phyloP scores from a whole-genome alignment of 495 filamentous ascomycete species.

The Rhizodiscina lignyota region DNA sequence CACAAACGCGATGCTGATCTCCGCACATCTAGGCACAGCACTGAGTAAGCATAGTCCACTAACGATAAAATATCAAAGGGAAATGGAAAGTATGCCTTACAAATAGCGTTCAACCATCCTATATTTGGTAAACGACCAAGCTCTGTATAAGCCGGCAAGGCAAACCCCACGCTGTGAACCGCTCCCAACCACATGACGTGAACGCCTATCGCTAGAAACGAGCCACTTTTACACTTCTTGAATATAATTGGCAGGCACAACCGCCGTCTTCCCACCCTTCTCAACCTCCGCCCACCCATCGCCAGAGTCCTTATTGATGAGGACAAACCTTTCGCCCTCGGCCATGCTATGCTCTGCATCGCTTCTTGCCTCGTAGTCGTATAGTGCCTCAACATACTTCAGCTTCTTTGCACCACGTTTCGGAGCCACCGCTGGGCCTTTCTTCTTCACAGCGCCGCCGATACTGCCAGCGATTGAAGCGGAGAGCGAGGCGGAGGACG shows the following conservation, averaged over 20 bases:
- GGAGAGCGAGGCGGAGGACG: constrained; percentile 29
- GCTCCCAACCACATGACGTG: no score
- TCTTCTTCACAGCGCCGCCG: constrained; percentile 43
- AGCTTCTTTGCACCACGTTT: constrained; percentile 85
- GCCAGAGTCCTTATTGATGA: constrained; percentile 67
- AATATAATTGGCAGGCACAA: constrained; percentile 87
- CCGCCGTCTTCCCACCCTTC: constrained; percentile 73
- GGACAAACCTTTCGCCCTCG: constrained; percentile 82
- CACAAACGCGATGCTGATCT: no score
- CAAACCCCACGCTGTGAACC: no score
- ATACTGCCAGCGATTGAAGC: constrained; percentile 15
- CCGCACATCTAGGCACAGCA: no score
- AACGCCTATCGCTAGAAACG: no score
- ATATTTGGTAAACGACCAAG: no score
- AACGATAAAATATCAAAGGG: no score
- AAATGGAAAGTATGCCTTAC: no score
- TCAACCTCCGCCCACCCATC: constrained; percentile 98
- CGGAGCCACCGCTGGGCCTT: constrained; percentile 85
- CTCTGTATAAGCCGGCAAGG: no score
- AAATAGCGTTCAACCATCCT: no score
- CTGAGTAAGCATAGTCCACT: no score
- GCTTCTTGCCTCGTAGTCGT: constrained; percentile 75
- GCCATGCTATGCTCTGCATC: constrained; percentile 78
- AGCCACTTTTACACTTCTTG: constrained; percentile 53
- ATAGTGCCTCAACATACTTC: constrained; percentile 85